These are phyloP conservation scores for Fusarium fracticaudum DNA, from an alignment of 2,329 filamentous ascomycete species.

Conservation along the genomic window DNA sequence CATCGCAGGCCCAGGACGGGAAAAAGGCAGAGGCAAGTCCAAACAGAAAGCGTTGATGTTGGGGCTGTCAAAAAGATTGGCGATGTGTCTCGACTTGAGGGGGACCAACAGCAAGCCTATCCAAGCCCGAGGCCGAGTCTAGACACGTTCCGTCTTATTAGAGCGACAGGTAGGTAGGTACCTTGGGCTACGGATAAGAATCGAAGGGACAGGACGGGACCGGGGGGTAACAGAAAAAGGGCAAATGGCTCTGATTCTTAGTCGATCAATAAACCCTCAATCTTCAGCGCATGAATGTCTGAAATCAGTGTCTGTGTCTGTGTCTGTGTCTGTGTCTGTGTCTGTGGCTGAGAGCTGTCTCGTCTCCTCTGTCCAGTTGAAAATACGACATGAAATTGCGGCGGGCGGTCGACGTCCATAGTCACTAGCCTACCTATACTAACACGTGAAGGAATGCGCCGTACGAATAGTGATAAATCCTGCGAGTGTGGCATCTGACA, in stretches of 20 bases:
- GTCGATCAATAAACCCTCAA: constrained; percentile 8
- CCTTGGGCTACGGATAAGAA: not conserved
- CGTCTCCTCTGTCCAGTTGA: constrained; percentile 3
- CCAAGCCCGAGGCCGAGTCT: constrained; percentile 13
- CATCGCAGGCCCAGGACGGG: constrained; percentile 30
- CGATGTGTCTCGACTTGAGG: constrained; percentile 27
- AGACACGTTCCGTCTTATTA: constrained; percentile 9
- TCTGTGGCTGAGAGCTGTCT: constrained; percentile 25
- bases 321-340: not conserved
- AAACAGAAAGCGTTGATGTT: constrained; percentile 11
- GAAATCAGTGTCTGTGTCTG: not conserved
- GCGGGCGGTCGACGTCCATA: not conserved
- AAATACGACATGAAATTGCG: constrained; percentile 28
- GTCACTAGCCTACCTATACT: not conserved
- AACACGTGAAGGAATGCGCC: constrained; percentile 36
- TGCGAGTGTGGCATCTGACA: constrained; percentile 12
- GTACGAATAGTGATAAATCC: not conserved
- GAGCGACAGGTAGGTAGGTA: constrained; percentile 7
- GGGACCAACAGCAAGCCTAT: constrained; percentile 6
- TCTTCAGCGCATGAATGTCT: constrained; percentile 10
- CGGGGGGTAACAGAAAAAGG: not conserved
- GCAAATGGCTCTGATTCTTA: not conserved
- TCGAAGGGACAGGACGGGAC: not conserved
- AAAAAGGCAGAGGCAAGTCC: not conserved
- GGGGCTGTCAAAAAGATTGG: constrained; percentile 27